phyloP scores from a whole-genome alignment of 306 rosid genomes.

The Dryas alaskensis region DNA sequence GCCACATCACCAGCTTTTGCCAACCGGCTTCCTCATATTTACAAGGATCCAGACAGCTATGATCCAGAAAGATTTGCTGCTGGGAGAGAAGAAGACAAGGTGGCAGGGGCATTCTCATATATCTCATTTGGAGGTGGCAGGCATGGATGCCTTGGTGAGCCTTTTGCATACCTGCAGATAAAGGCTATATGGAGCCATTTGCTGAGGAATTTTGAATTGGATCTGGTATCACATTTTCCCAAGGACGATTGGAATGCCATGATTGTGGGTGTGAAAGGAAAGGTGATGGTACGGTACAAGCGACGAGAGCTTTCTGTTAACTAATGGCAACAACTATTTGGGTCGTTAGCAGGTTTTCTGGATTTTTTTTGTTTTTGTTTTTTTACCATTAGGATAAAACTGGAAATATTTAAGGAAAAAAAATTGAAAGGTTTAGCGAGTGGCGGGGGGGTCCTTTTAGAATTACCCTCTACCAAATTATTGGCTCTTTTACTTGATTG shows the following conservation, averaged over 20 bases:
- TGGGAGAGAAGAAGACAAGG: constrained; percentile 95
- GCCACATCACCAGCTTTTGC: constrained; percentile 96
- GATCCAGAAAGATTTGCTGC: constrained; percentile 73
- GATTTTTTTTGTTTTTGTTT: constrained; percentile 14
- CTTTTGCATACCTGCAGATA: constrained; percentile 92
- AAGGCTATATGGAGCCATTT: constrained; percentile 93
- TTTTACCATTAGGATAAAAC: background rate
- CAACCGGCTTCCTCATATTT: constrained; percentile 75
- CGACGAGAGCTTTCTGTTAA: constrained; percentile 57
- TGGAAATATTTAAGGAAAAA: no score
- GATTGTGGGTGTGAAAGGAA: constrained; percentile 97
- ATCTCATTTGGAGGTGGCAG: constrained; percentile 96
- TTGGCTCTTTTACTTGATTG: constrained; percentile 7
- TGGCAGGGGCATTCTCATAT: constrained; percentile 79
- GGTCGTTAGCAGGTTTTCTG: constrained; percentile 2
- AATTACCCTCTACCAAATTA: background rate
- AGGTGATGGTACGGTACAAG: constrained; percentile 92
- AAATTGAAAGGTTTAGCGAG: no score
- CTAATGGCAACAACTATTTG: constrained; percentile 18
- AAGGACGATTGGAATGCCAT: constrained; percentile 98
- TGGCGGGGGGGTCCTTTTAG: no score
- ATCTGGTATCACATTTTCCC: constrained; percentile 82
- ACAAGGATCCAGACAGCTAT: constrained; percentile 67
- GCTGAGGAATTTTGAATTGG: constrained; percentile 91
- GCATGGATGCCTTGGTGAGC: constrained; percentile 98